Conservation (phyloP, 2,329 filamentous ascomycete species). For the Coniochaeta pulveracea region DNA sequence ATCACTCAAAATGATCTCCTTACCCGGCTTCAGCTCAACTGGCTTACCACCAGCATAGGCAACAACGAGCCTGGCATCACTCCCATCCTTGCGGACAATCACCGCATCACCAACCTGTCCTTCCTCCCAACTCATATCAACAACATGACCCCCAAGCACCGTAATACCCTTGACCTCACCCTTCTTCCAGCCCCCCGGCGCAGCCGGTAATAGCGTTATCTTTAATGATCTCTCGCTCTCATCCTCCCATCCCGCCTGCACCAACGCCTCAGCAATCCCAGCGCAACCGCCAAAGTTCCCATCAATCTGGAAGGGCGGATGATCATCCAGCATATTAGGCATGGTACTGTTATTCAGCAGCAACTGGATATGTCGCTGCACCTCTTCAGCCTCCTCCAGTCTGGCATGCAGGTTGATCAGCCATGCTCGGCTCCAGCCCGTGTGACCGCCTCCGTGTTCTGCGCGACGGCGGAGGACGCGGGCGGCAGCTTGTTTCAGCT, state of each 20-base stretch:
- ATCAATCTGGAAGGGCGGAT: slow-evolving; percentile 37
- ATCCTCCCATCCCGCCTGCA: slow-evolving; percentile 23
- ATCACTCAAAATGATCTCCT: no score
- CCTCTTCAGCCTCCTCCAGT: slow-evolving; percentile 23
- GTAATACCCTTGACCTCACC: slow-evolving; percentile 22
- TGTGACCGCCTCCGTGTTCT: slow-evolving; percentile 28
- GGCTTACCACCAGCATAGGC: no score
- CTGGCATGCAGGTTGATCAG: slow-evolving; percentile 35
- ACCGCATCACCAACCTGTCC: neutral
- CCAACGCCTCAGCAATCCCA: slow-evolving; percentile 31
- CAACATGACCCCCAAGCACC: slow-evolving; percentile 22
- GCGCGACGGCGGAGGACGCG: slow-evolving; percentile 17
- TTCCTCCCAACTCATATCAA: slow-evolving; percentile 16
- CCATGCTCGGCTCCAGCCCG: slow-evolving; percentile 41
- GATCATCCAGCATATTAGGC: slow-evolving; percentile 30
- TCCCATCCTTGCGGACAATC: no score
- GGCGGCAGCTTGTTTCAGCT: slow-evolving; percentile 16
- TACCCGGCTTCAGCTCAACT: no score
- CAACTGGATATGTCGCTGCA: slow-evolving; percentile 23
- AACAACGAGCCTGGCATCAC: no score
- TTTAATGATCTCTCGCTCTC: slow-evolving; percentile 7
- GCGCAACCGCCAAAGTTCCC: slow-evolving; percentile 37
- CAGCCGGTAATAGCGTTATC: slow-evolving; percentile 24
- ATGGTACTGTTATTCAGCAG: slow-evolving; percentile 28
- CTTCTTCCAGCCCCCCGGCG: slow-evolving; percentile 20